A percentile compares a stretch with the other conserved stretches of the same genome.
Conservation (phyloP, 2,329 filamentous ascomycete species). For the Balansia obtecta region DNA sequence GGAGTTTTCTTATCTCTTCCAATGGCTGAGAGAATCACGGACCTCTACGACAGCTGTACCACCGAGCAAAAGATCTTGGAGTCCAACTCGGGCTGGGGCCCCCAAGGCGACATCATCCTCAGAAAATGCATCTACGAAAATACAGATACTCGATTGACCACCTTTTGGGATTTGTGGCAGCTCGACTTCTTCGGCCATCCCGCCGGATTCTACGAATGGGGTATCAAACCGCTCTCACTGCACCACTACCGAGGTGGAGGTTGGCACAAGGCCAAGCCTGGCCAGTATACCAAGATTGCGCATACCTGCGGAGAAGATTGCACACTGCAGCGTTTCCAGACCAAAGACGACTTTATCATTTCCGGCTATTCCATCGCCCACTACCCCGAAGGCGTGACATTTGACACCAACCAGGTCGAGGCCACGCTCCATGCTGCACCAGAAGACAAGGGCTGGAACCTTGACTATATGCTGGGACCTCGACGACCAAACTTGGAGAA, state of each 20-base stretch:
- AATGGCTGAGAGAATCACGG: conserved; percentile 31
- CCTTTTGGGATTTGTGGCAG: conserved; percentile 46
- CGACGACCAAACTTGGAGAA: conserved; percentile 33
- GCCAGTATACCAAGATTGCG: conserved; percentile 43
- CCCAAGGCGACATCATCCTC: conserved; percentile 48
- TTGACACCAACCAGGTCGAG: conserved; percentile 38
- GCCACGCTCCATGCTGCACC: conserved; percentile 37
- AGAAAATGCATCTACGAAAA: conserved; percentile 53
- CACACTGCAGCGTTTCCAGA: conserved; percentile 45
- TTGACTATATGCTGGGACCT: conserved; percentile 39
- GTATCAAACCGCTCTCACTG: conserved; percentile 45
- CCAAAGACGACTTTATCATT: conserved; percentile 39
- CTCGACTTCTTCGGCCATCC: conserved; percentile 48
- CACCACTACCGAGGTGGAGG: conserved; percentile 52
- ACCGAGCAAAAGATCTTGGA: conserved; percentile 39
- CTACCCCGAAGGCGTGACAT: conserved; percentile 39
- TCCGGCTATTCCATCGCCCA: conserved; percentile 48
- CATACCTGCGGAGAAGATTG: conserved; percentile 50
- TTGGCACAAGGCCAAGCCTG: conserved; percentile 42
- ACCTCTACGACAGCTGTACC: conserved; percentile 32
- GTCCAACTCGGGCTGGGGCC: conserved; percentile 45
- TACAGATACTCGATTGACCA: conserved; percentile 43
- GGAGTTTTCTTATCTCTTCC: conserved; percentile 49
- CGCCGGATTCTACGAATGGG: conserved; percentile 52
- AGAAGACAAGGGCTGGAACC: conserved; percentile 35